Base-by-base conservation (phyloP, 1,139 yeast species). In the Yamadazyma songkhlaensis region DNA sequence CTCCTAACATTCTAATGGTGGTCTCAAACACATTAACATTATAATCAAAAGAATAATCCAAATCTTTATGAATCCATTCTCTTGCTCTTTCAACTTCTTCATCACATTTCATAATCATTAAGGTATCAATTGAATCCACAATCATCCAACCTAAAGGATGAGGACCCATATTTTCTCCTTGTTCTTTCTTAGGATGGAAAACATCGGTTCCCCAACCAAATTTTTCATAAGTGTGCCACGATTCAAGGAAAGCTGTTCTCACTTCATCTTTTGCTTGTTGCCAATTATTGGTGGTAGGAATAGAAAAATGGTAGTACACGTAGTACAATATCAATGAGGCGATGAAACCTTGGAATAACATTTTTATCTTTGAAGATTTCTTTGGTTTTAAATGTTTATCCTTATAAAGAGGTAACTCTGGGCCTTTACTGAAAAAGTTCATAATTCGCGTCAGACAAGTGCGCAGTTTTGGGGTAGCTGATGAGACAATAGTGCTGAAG, bases 101-200 rank as follows among this genome's bases (percentile, higher is more conserved):
- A 8, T 74, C 64, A 36, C 88, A 75, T 25, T 78, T 89, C 96
- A 90, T 89, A 23, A 90, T 50, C 66, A 80, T 72, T 68, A 90
- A 63, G 0, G 97, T 86, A 54, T 92, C 97, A 39, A 92, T 61
- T 1, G 95, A 74, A 58, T 90, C 97, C 6, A 90, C 95, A 51
- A 90, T 83, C 59, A 90, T 86, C 97, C 97, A 90, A 2, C 98
- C 98, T 49, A 90, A 62, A 1, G 97, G 97, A 41, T 72, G 60
- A 6, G 81, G 81, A 1, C 88, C 90, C 89, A 88, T 84, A 53
- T 88, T 85, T 42, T 74, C 67, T n/a, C 88, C 89, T 1, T 52
- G 57, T 38, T 79, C 75, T 10, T 73, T 57, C 13, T 84, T 55
- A 0, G 97, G 76, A 44, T 60, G 64, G 37, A 52, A 62, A 1